A percentile compares a stretch with the other conserved stretches of the same genome.
These are phyloP conservation scores for Pseudogymnoascus sp. DNA, from an alignment of 2,329 filamentous ascomycete species.

Conservation along the genomic window DNA sequence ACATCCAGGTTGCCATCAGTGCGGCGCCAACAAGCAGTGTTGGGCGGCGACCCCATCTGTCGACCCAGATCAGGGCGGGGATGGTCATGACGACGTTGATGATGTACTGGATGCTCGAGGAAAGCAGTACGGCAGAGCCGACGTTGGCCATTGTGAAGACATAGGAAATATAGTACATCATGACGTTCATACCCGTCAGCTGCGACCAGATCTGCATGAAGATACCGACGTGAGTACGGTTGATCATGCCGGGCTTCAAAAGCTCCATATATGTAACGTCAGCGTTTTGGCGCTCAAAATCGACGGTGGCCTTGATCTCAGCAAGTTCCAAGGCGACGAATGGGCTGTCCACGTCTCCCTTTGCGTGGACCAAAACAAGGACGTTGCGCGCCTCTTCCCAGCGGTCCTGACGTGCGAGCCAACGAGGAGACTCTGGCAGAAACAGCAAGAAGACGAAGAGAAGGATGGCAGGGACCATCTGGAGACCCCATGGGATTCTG, in stretches of 20 bases:
- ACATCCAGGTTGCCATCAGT: constrained; percentile 40
- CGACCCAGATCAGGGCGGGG: constrained; percentile 67
- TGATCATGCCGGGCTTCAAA: constrained; percentile 66
- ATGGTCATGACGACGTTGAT: constrained; percentile 78
- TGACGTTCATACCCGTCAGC: constrained; percentile 70
- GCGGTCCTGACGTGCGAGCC: constrained; percentile 56
- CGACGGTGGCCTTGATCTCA: constrained; percentile 67
- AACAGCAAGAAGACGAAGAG: constrained; percentile 54
- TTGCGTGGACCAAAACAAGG: constrained; percentile 49
- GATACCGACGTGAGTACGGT: constrained; percentile 64
- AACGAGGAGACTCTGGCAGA: constrained; percentile 57
- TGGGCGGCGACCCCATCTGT: constrained; percentile 67
- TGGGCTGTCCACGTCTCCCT: constrained; percentile 57
- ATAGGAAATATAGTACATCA: constrained; percentile 66
- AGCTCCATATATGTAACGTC: constrained; percentile 68
- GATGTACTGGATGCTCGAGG: constrained; percentile 66
- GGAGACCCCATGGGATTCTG: constrained; percentile 58
- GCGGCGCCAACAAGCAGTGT: constrained; percentile 59
- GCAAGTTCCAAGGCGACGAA: constrained; percentile 63
- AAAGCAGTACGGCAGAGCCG: constrained; percentile 53
- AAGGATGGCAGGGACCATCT: constrained; percentile 54
- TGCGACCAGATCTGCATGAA: constrained; percentile 74
- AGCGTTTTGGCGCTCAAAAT: constrained; percentile 64
- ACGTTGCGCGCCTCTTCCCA: constrained; percentile 46
- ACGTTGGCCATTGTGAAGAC: constrained; percentile 56